Base-by-base conservation (phyloP, 768 basidiomycete species). In the Clavulina sp. region DNA sequence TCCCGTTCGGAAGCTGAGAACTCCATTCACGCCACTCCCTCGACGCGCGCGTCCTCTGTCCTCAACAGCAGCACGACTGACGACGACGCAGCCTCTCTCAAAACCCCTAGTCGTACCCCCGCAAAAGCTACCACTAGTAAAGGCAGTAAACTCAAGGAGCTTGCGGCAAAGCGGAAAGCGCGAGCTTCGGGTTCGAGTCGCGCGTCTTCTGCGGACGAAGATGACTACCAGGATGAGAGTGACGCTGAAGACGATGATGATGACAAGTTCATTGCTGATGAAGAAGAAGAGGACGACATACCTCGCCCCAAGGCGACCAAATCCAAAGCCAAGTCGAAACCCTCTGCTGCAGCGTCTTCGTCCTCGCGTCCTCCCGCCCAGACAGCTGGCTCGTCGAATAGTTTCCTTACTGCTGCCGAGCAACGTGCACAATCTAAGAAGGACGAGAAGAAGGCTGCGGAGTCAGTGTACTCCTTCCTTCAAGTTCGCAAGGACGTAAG, bases 331-430 rank as follows among this genome's bases (percentile, higher is more conserved):
- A 38, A 38, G 19, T 19, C 34, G 19, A 38, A 38, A 38, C 34
- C 34, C 9, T 38, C 34, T 19, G 43, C 9, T 51, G 52, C 31
- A 18, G 13, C 33, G 33, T 58, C 40, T 19, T 47, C 7, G 26
- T 28, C 13, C 13, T 28, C 43, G 13, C 43, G 43, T 9, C 43
- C 43, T 9, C 26, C 43, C 13, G 9, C 26, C 13, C 43, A 13
- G 26, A 13, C 43, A 9, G 26, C 57, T 3, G 48, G 23, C 16
- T 52, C 59, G 18, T 50, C 54, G 26, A 41, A 52, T 16, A 57
- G 54, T 4, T 85, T 92, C 66, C 68, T 91, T 52, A 93, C 89
- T 16, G 80, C 79, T 4, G 89, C 92, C 2, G 89, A 92, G 62
- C 73, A 73, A 57, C 73, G 82, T 4, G 73, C 77, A 44, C 75